phyloP scores from a whole-genome alignment of 169 alveolate species.

The Perkinsus marinus region DNA sequence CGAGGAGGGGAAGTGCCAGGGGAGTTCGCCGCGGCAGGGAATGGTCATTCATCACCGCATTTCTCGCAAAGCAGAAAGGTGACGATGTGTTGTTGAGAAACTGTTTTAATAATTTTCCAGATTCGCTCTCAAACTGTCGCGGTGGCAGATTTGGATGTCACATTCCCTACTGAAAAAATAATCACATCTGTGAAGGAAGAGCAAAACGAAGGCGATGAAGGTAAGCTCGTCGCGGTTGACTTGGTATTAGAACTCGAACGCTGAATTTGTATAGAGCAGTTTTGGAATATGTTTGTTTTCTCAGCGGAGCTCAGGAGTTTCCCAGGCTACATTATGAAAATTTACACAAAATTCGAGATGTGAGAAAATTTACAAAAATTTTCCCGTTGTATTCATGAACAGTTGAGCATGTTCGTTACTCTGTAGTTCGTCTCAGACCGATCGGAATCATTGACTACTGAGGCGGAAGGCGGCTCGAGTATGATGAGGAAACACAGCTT shows the following conservation, averaged over 20 bases:
- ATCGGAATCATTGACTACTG: too few species aligned
- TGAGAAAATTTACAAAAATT: too few species aligned
- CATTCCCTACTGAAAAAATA: neutral
- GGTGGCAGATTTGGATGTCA: neutral
- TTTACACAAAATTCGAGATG: too few species aligned
- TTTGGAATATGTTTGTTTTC: too few species aligned
- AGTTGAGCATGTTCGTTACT: too few species aligned
- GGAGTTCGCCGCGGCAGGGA: neutral
- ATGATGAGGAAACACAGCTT: neutral
- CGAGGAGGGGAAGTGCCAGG: neutral
- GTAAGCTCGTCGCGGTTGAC: too few species aligned
- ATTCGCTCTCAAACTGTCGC: neutral
- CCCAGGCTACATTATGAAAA: too few species aligned
- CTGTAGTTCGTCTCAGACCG: too few species aligned
- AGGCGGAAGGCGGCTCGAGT: neutral
- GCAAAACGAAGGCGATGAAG: neutral
- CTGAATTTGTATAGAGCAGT: too few species aligned
- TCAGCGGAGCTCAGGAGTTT: too few species aligned
- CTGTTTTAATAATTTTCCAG: neutral
- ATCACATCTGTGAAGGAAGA: neutral
- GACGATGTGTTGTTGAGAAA: neutral
- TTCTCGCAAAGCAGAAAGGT: neutral
- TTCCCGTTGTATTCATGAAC: too few species aligned
- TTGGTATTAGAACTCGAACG: too few species aligned
- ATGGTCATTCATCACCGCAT: neutral